Evolutionary conservation across 2,329 filamentous ascomycete species (phyloP).

Genomic region (Hypoxylon sp.): DNA sequence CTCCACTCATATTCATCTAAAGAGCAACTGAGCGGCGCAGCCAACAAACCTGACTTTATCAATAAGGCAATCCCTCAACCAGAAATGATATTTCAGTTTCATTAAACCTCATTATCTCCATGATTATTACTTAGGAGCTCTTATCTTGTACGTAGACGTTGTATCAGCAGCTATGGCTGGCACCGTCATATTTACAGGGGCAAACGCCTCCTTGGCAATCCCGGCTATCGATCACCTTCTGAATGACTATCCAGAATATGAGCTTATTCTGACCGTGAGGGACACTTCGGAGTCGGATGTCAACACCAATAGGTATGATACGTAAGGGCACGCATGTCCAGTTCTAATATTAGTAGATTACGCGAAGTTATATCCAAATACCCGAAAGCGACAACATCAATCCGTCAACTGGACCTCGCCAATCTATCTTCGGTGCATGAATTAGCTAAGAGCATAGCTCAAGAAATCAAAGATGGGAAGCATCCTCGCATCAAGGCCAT

Average conservation of each 20-base stretch:
- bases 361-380: slow-evolving; percentile 41
- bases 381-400: slow-evolving; percentile 57
- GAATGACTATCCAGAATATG: slow-evolving; percentile 37
- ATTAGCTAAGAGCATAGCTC: slow-evolving; percentile 52
- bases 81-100: background rate
- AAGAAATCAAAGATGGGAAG: slow-evolving; percentile 49
- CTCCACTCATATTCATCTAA: background rate
- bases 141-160: background rate
- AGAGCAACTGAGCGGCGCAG: background rate
- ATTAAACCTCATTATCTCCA: background rate
- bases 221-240: slow-evolving; percentile 44
- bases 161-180: slow-evolving; percentile 47
- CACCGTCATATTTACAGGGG: slow-evolving; percentile 57
- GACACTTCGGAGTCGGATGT: slow-evolving; percentile 49
- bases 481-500: slow-evolving; percentile 55
- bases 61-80: background rate
- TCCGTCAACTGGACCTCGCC: slow-evolving; percentile 56
- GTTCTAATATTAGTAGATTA: slow-evolving; percentile 37
- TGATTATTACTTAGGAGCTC: background rate
- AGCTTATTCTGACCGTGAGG: slow-evolving; percentile 54
- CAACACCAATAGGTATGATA: slow-evolving; percentile 46
- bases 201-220: slow-evolving; percentile 56
- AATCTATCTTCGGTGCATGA: slow-evolving; percentile 53
- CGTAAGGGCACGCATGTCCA: background rate
- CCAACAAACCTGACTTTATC: background rate